Evolutionary conservation across 2,329 filamentous ascomycete species (phyloP), one percentile per base, ranked within the genome.

Genomic region (Fusarium irregulare): DNA sequence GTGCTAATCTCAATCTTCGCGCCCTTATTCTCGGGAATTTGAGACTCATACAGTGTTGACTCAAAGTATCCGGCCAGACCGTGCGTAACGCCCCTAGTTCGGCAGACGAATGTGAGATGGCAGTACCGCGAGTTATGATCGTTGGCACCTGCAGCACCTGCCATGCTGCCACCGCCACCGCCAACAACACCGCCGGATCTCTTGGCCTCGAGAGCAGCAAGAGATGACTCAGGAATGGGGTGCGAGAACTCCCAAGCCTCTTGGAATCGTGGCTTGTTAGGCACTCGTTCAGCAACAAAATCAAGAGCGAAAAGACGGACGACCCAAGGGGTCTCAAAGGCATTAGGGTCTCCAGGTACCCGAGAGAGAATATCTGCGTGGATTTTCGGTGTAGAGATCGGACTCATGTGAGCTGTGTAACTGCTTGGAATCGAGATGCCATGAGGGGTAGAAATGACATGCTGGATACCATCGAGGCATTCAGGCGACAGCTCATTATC

Each of bases 401-500:
- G 96, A n/a, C 92, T 94, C 64, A 98, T 83, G 78, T 98, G 94
- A 6, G 96, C 95, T 2, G 94, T 97, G 83, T 99, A 99, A 30
- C 92, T 96, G 69, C 90, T 88, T 2, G 96, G 96, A 69, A 99
- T 98, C 2, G 93, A 98, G 73, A 99, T 95, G 37, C 96, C 97
- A 75, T 95, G 88, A 1, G 87, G 85, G 0, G 91, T 84, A 13
- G 88, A 84, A n/a, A 99, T 83, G 45, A 98, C 92, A 75, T 95
- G 91, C 77, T 98, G 95, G 51, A 98, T 94, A 46, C 96, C 96
- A 78, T 99, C 96, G 13, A 99, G 86, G 76, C 96, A 99, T 82
- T 99, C 96, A 0, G 96, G 96, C 0, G 93, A 97, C 12, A 99
- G 88, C 80, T 99, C 96, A 76, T 99, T 99, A 81, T 99, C 96